phyloP scores from a whole-genome alignment of 805 yeast genomes.

The Yamadazyma scolyti region DNA sequence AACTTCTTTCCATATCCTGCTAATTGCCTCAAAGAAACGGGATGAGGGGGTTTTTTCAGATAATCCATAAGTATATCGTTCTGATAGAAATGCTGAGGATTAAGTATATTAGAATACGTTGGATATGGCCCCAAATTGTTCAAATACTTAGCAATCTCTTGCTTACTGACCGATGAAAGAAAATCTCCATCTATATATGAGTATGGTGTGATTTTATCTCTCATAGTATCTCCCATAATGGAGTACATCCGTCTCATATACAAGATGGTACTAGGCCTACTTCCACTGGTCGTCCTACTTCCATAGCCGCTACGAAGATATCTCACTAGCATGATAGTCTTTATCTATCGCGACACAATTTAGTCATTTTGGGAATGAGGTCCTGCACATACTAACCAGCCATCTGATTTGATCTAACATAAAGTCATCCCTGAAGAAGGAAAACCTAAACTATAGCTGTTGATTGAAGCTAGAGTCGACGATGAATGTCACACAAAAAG shows the following conservation, averaged over 20 bases:
- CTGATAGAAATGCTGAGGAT: conserved; percentile 82
- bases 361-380: neutral
- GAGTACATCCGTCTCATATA: too few relatives aligned
- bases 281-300: too few relatives aligned
- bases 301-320: too few relatives aligned
- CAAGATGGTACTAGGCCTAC: too few relatives aligned
- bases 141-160: conserved; percentile 23
- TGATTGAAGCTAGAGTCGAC: too few relatives aligned
- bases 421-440: too few relatives aligned
- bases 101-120: conserved; percentile 35
- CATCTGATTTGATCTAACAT: conserved; percentile 1
- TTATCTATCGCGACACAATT: too few relatives aligned
- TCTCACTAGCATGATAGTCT: too few relatives aligned
- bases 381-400: conserved; percentile 4
- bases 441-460: too few relatives aligned
- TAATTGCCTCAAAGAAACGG: conserved; percentile 83
- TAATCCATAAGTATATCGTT: conserved; percentile 64
- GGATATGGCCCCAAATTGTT: conserved; percentile 37
- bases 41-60: conserved; percentile 69
- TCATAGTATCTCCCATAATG: too few relatives aligned
- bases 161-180: conserved; percentile 26
- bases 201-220: conserved; percentile 22
- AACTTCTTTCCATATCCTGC: conserved; percentile 84
- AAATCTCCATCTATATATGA: conserved; percentile 34
- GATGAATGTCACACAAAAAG: conserved; percentile 41